Evolutionary conservation across 768 basidiomycete genomes (phyloP).

Genomic region (Hericium rajendrae): DNA sequence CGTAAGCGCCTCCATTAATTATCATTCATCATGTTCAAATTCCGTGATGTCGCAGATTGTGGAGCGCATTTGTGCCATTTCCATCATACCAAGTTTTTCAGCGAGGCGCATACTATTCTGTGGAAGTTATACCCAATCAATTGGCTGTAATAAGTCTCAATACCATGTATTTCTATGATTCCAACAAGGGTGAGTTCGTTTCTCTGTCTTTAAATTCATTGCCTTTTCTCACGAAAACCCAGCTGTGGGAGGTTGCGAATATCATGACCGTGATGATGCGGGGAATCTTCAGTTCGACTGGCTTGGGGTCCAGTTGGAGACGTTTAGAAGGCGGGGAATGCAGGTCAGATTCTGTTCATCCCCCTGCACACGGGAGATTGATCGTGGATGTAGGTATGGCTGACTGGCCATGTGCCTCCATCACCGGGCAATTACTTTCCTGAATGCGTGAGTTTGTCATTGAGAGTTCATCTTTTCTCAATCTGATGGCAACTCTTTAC

Average conservation of each 20-base stretch:
- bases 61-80: constrained; percentile 74
- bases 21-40: neutral
- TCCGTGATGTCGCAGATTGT: constrained; percentile 42
- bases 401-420: constrained; percentile 81
- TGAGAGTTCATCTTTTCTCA: too few relatives aligned
- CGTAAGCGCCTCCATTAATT: constrained; percentile 33
- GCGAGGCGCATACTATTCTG: constrained; percentile 76
- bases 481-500: neutral
- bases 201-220: neutral
- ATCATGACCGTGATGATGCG: constrained; percentile 59
- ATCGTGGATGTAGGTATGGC: constrained; percentile 28
- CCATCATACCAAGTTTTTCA: constrained; percentile 74
- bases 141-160: constrained; percentile 80
- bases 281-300: constrained; percentile 85
- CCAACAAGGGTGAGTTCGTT: constrained; percentile 59
- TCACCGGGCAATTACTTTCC: constrained; percentile 72
- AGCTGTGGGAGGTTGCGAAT: constrained; percentile 74
- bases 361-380: constrained; percentile 7
- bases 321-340: constrained; percentile 60
- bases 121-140: constrained; percentile 67
- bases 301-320: constrained; percentile 75
- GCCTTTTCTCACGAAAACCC: neutral
- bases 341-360: constrained; percentile 35
- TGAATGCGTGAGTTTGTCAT: constrained; percentile 57
- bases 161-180: constrained; percentile 86